phyloP scores from a whole-genome alignment of 2,329 filamentous ascomycete species.

The Pseudocercospora crystallina region DNA sequence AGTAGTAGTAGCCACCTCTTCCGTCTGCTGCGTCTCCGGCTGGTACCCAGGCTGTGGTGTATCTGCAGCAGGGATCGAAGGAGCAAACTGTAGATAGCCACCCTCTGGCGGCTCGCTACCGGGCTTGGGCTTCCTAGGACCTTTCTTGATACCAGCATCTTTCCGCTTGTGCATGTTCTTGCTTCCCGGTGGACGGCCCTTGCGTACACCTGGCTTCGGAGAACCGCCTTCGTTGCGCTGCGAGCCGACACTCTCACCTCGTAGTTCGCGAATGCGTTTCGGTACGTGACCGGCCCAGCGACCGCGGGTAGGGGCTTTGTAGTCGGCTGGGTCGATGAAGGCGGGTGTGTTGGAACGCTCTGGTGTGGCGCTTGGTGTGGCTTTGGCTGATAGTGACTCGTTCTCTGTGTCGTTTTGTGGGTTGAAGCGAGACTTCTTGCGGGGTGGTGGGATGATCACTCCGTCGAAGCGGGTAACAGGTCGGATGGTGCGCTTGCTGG shows the following conservation, averaged over 20 bases:
- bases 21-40: no score
- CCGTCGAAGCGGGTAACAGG: constrained; percentile 34
- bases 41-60: no score
- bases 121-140: constrained; percentile 37
- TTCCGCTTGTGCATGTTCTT: constrained; percentile 48
- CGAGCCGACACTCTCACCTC: constrained; percentile 40
- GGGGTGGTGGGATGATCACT: constrained; percentile 24
- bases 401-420: constrained; percentile 10
- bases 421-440: constrained; percentile 26
- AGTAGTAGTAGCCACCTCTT: no score
- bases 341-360: constrained; percentile 22
- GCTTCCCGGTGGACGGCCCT: constrained; percentile 45
- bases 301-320: constrained; percentile 27
- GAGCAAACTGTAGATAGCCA: no score
- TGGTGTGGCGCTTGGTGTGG: constrained; percentile 25
- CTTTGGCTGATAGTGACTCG: constrained; percentile 2
- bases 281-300: constrained; percentile 36
- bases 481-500: constrained; percentile 25
- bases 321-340: constrained; percentile 16
- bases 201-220: constrained; percentile 24
- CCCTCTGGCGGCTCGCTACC: no score
- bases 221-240: constrained; percentile 21
- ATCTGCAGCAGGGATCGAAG: no score
- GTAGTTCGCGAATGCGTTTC: constrained; percentile 49
- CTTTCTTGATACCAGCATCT: constrained; percentile 52